phyloP scores from a whole-genome alignment of 2,329 filamentous ascomycete genomes.

The Teratosphaeria gauchensis region DNA sequence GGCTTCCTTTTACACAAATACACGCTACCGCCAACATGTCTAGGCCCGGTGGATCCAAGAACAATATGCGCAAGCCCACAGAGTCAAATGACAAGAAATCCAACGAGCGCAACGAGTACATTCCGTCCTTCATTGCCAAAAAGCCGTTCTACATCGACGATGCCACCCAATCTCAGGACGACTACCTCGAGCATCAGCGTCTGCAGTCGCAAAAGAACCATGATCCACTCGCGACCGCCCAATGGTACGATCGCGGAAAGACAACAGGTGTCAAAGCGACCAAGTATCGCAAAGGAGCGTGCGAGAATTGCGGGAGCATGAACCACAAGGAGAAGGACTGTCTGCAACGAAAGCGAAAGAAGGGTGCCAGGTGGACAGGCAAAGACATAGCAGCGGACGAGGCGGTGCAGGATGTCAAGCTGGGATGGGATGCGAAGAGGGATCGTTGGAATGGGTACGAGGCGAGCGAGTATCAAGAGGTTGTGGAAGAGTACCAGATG shows the following conservation, averaged over 20 bases:
- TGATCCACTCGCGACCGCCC: conserved; percentile 49
- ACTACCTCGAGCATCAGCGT: conserved; percentile 96
- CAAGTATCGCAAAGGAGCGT: conserved; percentile 95
- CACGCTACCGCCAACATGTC: conserved; percentile 3
- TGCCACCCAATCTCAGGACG: conserved; percentile 57
- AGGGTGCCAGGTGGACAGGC: conserved; percentile 85
- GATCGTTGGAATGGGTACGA: conserved; percentile 99
- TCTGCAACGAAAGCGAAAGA: conserved; percentile 75
- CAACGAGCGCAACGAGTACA: conserved; percentile 96
- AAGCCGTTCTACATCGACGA: conserved; percentile 92
- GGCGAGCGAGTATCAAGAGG: conserved; percentile 68
- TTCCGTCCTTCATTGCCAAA: conserved; percentile 94
- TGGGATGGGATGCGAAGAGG: conserved; percentile 95
- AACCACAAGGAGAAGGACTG: conserved; percentile 94
- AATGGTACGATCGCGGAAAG: conserved; percentile 89
- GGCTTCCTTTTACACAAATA: not conserved
- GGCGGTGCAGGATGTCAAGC: conserved; percentile 68
- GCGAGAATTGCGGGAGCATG: conserved; percentile 97
- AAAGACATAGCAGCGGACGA: conserved; percentile 92
- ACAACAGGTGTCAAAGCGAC: conserved; percentile 80
- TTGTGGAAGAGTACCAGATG: conserved; percentile 84
- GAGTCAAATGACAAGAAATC: conserved; percentile 44
- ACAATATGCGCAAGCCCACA: conserved; percentile 57
- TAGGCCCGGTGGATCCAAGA: conserved; percentile 6
- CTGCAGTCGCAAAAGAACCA: conserved; percentile 59